Evolutionary conservation across 1,139 yeast species (phyloP).

Genomic region (Fermentozyma sake): DNA sequence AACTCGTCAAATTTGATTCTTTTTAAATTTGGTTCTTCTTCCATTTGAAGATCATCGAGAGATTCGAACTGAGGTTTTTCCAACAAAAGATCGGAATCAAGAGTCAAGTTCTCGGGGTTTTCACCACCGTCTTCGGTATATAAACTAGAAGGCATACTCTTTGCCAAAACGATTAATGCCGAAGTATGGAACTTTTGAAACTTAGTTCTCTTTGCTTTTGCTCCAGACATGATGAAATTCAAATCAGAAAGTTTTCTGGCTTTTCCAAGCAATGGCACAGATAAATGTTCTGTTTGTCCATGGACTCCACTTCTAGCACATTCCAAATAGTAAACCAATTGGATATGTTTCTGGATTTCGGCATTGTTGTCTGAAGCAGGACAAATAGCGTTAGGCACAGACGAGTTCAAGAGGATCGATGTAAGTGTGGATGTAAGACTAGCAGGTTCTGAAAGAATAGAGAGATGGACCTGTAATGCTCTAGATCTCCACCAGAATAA

Average conservation of each 20-base stretch:
- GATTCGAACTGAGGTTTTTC: conserved; percentile 71
- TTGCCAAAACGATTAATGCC: conserved; percentile 76
- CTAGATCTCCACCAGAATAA: conserved; percentile 73
- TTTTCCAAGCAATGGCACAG: conserved; percentile 45
- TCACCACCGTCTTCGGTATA: conserved; percentile 15
- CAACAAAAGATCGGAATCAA: conserved; percentile 75
- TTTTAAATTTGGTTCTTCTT: conserved; percentile 29
- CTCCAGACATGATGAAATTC: conserved; percentile 72
- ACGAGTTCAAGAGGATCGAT: conserved; percentile 31
- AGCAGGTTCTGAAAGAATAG: conserved; percentile 58
- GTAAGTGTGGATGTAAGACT: conserved; percentile 40
- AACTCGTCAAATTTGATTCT: conserved; percentile 38
- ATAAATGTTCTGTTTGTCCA: conserved; percentile 56
- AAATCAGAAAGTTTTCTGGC: conserved; percentile 60
- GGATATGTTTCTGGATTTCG: conserved; percentile 31
- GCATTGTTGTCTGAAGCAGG: conserved; percentile 22
- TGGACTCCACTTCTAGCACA: conserved; percentile 58
- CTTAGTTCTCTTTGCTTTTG: conserved; percentile 83
- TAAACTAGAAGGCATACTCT: conserved; percentile 32
- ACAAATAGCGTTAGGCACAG: conserved; percentile 26
- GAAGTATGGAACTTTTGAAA: conserved; percentile 70
- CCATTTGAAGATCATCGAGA: conserved; percentile 44
- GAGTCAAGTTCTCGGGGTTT: conserved; percentile 51
- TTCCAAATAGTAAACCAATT: conserved; percentile 57
- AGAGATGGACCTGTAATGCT: conserved; percentile 56